phyloP scores from a whole-genome alignment of 169 alveolate species.

The Cryptosporidium muris region DNA sequence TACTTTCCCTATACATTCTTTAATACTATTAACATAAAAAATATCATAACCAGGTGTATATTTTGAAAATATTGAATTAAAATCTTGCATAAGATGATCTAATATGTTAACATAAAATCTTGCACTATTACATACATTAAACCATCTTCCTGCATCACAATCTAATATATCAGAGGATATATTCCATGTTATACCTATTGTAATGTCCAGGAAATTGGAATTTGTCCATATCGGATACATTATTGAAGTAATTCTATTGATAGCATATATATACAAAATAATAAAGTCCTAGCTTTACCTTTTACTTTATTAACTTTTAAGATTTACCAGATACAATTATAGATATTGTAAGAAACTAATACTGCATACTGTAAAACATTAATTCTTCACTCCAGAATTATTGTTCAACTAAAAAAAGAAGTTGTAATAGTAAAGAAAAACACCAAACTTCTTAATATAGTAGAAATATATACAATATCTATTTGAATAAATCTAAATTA shows the following conservation, averaged over 20 bases:
- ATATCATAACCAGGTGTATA: background rate
- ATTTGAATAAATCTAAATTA: no score
- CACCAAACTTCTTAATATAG: no score
- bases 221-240: constrained; percentile 61
- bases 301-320: no score
- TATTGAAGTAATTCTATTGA: background rate
- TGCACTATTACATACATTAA: constrained; percentile 44
- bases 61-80: constrained; percentile 6
- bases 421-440: no score
- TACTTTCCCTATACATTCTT: constrained; percentile 14
- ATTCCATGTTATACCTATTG: constrained; percentile 39
- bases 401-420: no score
- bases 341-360: background rate
- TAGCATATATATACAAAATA: background rate
- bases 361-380: no score
- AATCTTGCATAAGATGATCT: constrained; percentile 24
- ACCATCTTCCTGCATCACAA: constrained; percentile 61
- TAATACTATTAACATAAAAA: constrained; percentile 5
- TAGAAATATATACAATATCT: no score
- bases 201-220: constrained; percentile 29
- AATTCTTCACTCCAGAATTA: no score
- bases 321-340: background rate
- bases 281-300: no score
- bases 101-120: constrained; percentile 23
- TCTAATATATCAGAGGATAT: constrained; percentile 43